phyloP scores from a whole-genome alignment of 371 early-diverging fungal species.

The Mortierella sp. region DNA sequence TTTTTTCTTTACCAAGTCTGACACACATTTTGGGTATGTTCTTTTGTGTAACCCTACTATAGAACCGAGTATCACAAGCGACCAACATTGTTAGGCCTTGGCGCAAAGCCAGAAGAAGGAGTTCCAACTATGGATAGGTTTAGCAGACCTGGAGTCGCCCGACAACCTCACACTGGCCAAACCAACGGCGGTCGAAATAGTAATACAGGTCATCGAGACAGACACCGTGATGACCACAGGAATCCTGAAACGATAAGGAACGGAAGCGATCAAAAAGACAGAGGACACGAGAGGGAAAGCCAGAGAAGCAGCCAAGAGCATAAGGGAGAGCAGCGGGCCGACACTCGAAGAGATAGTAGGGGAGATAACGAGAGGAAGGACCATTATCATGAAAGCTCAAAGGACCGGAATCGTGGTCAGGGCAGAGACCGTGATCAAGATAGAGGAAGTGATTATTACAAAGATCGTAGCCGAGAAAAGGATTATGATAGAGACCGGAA shows the following conservation, averaged over 20 bases:
- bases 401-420: too few relatives aligned
- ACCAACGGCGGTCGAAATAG: background rate
- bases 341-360: slow-evolving; percentile 5
- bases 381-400: background rate
- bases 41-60: slow-evolving; percentile 33
- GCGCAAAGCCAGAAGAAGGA: slow-evolving; percentile 73
- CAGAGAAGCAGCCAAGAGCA: slow-evolving; percentile 7
- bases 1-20: background rate
- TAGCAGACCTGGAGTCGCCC: slow-evolving; percentile 45
- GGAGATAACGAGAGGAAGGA: slow-evolving; percentile 6
- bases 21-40: background rate
- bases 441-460: background rate
- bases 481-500: slow-evolving; percentile 1
- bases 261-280: slow-evolving; percentile 9
- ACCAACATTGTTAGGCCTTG: slow-evolving; percentile 79
- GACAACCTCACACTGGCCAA: slow-evolving; percentile 18
- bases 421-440: too few relatives aligned
- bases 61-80: slow-evolving; percentile 62
- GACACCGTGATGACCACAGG: background rate
- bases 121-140: slow-evolving; percentile 47
- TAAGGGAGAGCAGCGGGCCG: background rate
- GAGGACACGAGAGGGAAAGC: background rate
- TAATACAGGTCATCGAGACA: slow-evolving; percentile 8
- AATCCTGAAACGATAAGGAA: slow-evolving; percentile 2
- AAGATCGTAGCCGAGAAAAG: slow-evolving; percentile 6